Evolutionary conservation across 2,329 filamentous ascomycete genomes (phyloP).

Genomic region (Verticillium zaregamsianum): DNA sequence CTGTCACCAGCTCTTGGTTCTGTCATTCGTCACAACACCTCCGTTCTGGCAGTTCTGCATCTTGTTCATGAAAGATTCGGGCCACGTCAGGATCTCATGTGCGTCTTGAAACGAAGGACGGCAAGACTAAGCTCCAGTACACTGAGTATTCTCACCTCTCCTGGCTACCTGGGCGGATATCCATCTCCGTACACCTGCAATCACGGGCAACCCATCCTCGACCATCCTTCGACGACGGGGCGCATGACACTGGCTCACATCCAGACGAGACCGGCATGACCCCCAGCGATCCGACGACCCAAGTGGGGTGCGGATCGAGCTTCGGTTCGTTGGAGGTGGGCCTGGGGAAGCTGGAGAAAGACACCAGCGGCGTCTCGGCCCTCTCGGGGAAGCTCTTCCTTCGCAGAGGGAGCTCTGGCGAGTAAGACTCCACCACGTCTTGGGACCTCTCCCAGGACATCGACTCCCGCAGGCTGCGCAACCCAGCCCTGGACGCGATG

Average conservation of each 20-base stretch:
- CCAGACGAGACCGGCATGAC: too few relatives aligned
- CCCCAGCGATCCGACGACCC: too few relatives aligned
- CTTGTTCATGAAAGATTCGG: too few relatives aligned
- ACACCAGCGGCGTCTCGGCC: background rate
- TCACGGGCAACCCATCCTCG: too few relatives aligned
- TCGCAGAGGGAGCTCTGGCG: background rate
- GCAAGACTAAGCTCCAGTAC: background rate
- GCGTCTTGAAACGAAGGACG: background rate
- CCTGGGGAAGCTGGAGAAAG: background rate
- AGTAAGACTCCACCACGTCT: background rate
- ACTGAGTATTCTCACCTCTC: background rate
- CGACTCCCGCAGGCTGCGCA: background rate
- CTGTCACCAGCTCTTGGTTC: background rate
- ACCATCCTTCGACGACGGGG: too few relatives aligned
- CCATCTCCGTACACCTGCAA: background rate
- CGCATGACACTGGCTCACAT: too few relatives aligned
- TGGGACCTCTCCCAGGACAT: background rate
- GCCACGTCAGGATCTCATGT: too few relatives aligned
- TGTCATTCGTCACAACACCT: background rate
- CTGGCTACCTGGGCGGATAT: background rate
- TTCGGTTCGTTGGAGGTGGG: background rate
- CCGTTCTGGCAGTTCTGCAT: background rate
- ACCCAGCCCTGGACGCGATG: background rate
- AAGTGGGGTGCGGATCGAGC: too few relatives aligned
- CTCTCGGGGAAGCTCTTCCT: background rate